Base-by-base conservation (phyloP, 768 basidiomycete genomes). In the Pisolithus marmoratus region DNA sequence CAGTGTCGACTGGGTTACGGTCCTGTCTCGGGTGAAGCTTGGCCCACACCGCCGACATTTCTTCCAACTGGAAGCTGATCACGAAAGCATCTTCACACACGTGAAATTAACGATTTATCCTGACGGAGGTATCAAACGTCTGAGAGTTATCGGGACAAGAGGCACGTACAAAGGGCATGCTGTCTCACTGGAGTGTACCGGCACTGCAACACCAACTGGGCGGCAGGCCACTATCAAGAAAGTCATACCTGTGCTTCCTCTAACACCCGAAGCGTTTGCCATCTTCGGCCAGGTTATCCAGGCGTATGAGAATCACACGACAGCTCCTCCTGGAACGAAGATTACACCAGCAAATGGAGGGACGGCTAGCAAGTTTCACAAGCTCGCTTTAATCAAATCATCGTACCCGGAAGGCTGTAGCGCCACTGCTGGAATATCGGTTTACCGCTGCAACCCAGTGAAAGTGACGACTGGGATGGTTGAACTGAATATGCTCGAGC, bases 51-150 rank as follows among this genome's bases (percentile, higher is more conserved):
- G 85, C 58, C 86, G 90, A 65, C 94, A 97, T 64, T 88, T 79
- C 67, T 93, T 96, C 73, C 86, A 89, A 62, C 74, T 95, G 53
- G 83, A 86, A 59, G 79, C 84, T 63, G 76, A 81, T 17, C 70
- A 75, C 46, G 79, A 70, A 12, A 68, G 66, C 52, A 64, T 73
- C 19, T 94, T 83, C 66, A 93, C 84, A 14, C 95, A 99, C 67
- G 79, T 97, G 52, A 82, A 84, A 59, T 71, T 96, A 53, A 91
- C 88, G 19, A 95, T 96, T 60, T 81, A 87, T 65, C 96, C 96
- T 1, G 95, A 99, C 62, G 96, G 96, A 40, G 96, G 96, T 23
- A 71, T 97, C 63, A 98, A 98, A 71, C 82, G 96, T 22, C 74
- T 99, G n/a, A 81, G 96, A 53, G 68, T 96, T 46, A 73, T 83